These are phyloP conservation scores for Crepidotus variabilis DNA, from an alignment of 768 basidiomycete genomes.

Conservation along the genomic window DNA sequence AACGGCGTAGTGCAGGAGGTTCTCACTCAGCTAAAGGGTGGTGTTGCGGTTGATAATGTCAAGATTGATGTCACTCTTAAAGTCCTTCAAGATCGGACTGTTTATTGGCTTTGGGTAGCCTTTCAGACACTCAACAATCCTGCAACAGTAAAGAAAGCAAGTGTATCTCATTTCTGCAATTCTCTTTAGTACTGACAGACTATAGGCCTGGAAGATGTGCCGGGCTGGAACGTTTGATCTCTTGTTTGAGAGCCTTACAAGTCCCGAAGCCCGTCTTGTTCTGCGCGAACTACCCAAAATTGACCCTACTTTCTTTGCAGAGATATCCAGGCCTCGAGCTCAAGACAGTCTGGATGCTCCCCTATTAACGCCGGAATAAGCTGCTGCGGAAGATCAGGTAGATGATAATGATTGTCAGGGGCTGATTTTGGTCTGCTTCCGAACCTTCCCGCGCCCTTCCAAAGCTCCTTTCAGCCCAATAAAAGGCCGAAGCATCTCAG, in stretches of 20 bases:
- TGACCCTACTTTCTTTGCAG: background rate
- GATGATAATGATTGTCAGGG: too few species aligned
- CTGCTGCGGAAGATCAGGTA: too few species aligned
- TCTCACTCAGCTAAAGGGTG: background rate
- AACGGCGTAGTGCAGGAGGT: background rate
- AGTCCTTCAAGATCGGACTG: background rate
- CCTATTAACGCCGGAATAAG: too few species aligned
- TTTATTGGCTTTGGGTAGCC: conserved; percentile 1
- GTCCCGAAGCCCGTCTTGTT: background rate
- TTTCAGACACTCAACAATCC: background rate
- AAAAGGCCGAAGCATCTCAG: too few species aligned
- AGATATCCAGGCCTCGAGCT: too few species aligned
- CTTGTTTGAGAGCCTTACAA: conserved; percentile 1
- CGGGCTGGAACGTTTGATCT: background rate
- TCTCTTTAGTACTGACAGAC: background rate
- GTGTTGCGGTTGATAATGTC: background rate
- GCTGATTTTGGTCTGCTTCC: too few species aligned
- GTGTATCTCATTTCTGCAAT: too few species aligned
- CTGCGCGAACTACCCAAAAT: background rate
- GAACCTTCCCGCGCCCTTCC: too few species aligned
- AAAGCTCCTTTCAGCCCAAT: too few species aligned
- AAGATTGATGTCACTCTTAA: background rate
- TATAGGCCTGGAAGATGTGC: conserved; percentile 2
- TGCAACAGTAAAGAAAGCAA: background rate
- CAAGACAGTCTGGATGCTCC: too few species aligned